Base-by-base conservation (phyloP, 768 basidiomycete species). In the Terana coerulea region DNA sequence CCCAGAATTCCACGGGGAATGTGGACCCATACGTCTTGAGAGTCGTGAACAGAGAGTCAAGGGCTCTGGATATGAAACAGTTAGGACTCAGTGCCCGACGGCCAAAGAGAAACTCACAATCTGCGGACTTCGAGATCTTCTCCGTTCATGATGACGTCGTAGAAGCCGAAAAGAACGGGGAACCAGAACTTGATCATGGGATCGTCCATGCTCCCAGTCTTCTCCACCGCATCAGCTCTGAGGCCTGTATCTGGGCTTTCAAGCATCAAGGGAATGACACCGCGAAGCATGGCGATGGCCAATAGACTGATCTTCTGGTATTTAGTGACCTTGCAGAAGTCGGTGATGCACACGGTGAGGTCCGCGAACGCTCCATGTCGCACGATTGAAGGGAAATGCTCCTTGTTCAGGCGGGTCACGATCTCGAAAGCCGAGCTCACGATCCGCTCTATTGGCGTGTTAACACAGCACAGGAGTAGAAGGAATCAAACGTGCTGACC, bases 101-200 rank as follows among this genome's bases (percentile, higher is more conserved):
- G n/a, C 28, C 47, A 6, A 5, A 25, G 11, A 30, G 15, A 11
- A 19, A 39, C 55, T 21, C 29, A 99, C 97, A 98, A 68, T 64
- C 95, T 81, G 60, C 97, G 84, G 47, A 99, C 94, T 79, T 99
- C 97, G 24, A 99, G 73, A 63, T 99, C 97, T 67, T 98, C 97
- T 15, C 93, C 97, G 55, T 97, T 98, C 95, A 99, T 98, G 65
- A 99, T 95, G 49, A 99, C 95, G 67, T 98, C 97, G 69, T 95
- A 98, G 73, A 98, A 98, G n/a, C 90, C 88, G 64, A 98, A 95
- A 31, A 98, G 75, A 1, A 92, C 84, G 0, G 97, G 97, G 74
- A 90, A 94, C 97, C 97, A 99, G 68, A 86, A 98, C 60, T 85
- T 88, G 69, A 98, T 88, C 90, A 94, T 95, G 25, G 81, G 83